These are phyloP conservation scores for Porpolomopsis calyptriformis DNA, from an alignment of 768 basidiomycete species.

Conservation along the genomic window DNA sequence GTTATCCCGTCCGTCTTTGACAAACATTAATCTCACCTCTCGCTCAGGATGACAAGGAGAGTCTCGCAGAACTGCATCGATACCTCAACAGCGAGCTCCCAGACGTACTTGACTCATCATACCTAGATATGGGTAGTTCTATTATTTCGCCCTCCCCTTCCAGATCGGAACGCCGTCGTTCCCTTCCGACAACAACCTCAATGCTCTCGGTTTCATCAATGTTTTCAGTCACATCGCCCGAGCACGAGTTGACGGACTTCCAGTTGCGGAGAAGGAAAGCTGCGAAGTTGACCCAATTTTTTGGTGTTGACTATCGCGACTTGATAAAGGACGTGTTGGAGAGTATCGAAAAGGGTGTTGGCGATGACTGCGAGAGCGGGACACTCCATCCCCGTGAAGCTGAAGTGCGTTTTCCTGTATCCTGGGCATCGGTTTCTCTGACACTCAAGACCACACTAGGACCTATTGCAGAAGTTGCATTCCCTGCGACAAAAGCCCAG, in stretches of 20 bases:
- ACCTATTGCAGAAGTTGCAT: constrained; percentile 43
- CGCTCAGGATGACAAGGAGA: constrained; percentile 61
- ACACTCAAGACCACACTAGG: constrained; percentile 26
- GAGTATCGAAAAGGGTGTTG: constrained; percentile 66
- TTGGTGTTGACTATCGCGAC: constrained; percentile 77
- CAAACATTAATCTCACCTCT: constrained; percentile 7
- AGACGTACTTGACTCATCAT: constrained; percentile 10
- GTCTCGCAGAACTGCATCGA: constrained; percentile 64
- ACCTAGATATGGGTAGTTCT: constrained; percentile 21
- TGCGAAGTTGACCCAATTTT: constrained; percentile 79
- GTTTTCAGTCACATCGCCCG: constrained; percentile 27
- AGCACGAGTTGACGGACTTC: constrained; percentile 44
- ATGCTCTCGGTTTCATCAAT: constrained; percentile 49
- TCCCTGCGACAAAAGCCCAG: constrained; percentile 36
- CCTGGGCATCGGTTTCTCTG: background rate
- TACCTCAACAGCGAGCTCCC: constrained; percentile 37
- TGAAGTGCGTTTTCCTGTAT: constrained; percentile 40
- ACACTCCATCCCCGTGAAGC: constrained; percentile 57
- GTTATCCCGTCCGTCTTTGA: background rate
- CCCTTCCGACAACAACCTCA: constrained; percentile 57
- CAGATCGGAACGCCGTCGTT: constrained; percentile 56
- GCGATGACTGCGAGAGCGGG: constrained; percentile 57
- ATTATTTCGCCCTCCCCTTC: constrained; percentile 24
- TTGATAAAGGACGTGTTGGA: constrained; percentile 69
- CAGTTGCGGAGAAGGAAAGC: constrained; percentile 63